phyloP scores from a whole-genome alignment of 495 filamentous ascomycete genomes.

The Aspergillus affinis region DNA sequence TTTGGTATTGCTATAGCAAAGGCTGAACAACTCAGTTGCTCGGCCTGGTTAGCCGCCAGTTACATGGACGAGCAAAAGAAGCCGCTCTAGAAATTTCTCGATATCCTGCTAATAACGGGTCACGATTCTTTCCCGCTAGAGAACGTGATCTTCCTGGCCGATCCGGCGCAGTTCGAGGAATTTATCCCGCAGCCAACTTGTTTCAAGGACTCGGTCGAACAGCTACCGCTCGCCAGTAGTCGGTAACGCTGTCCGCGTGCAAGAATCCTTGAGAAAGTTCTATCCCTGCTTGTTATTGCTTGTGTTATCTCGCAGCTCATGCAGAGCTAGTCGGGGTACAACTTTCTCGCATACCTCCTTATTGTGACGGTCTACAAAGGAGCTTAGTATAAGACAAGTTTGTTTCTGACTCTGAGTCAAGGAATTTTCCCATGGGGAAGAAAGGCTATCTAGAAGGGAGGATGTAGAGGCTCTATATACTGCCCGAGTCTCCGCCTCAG shows the following conservation, averaged over 20 bases:
- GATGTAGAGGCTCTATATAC: no score
- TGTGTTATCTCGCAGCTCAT: neutral
- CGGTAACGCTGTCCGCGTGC: neutral
- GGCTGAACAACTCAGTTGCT: constrained; percentile 1
- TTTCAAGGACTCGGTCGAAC: neutral
- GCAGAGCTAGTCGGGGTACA: neutral
- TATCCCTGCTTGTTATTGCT: neutral
- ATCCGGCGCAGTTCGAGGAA: no score
- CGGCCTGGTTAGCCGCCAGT: neutral
- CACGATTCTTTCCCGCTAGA: no score
- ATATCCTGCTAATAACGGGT: no score
- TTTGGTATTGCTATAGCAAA: neutral
- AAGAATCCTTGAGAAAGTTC: neutral
- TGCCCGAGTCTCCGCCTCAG: no score
- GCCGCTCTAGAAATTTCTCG: neutral
- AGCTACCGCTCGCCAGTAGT: neutral
- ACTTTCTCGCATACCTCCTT: neutral
- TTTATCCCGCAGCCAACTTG: neutral
- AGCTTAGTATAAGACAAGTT: no score
- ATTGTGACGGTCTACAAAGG: no score
- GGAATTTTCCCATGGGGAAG: no score
- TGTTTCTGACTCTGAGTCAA: no score
- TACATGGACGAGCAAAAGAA: neutral
- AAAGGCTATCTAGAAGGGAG: no score
- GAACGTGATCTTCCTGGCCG: neutral